Percentiles rank a stretch among this genome's conserved stretches.
Conservation (phyloP, 495 filamentous ascomycete species). For the Staphylotrichum tortipilum region DNA sequence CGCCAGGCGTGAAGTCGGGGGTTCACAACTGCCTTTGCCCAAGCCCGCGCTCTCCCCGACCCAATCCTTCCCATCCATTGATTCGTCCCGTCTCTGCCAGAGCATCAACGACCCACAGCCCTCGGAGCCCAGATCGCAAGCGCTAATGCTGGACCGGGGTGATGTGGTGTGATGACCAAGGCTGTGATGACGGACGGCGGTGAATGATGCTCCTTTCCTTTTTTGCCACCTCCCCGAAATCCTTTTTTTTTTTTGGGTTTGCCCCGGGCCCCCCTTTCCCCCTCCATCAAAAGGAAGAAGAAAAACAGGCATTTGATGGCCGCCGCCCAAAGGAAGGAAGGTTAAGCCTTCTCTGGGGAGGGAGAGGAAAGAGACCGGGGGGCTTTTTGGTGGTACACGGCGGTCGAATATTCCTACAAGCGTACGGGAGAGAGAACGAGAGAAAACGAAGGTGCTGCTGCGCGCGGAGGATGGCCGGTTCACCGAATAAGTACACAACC, state of each 20-base stretch:
- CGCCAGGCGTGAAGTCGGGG: not conserved
- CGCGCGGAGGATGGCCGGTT: not conserved
- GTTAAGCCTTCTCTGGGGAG: too few species aligned
- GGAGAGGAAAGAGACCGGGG: too few species aligned
- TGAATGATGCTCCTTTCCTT: not conserved
- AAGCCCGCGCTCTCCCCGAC: too few species aligned
- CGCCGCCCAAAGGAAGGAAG: not conserved
- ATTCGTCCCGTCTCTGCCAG: not conserved
- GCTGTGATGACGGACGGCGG: too few species aligned
- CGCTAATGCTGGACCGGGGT: too few species aligned
- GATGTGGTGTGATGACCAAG: too few species aligned
- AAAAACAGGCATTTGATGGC: not conserved
- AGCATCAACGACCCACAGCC: too few species aligned
- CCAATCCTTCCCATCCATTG: not conserved
- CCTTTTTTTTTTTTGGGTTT: not conserved
- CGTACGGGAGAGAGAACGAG: too few species aligned
- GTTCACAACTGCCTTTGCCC: too few species aligned
- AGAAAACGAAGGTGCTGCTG: not conserved
- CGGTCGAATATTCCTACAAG: slow-evolving; percentile 1
- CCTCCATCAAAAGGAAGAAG: not conserved
- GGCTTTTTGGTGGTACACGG: not conserved
- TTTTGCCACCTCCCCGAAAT: not conserved
- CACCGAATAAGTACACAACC: not conserved
- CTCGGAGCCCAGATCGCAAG: too few species aligned
- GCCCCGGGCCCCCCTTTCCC: too few species aligned